A percentile compares a stretch with the other conserved stretches of the same genome.
phyloP scores from a whole-genome alignment of 208 protist genomes.

The Crithidia fasciculata region DNA sequence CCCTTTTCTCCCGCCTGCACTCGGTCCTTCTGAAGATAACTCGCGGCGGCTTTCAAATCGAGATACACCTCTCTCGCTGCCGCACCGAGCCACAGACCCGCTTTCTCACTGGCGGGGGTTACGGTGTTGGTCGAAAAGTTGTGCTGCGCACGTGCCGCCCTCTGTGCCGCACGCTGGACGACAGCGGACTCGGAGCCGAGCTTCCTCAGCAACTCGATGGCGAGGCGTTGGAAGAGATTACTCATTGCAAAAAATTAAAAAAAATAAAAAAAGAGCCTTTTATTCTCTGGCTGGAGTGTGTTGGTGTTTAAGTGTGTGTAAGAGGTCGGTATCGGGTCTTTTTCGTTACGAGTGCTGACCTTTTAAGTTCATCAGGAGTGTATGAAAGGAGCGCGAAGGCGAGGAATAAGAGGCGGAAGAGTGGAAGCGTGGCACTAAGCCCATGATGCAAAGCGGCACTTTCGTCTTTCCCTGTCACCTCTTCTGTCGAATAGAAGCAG shows the following conservation, averaged over 20 bases:
- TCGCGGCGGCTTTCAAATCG: constrained; percentile 41
- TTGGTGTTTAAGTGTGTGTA: no score
- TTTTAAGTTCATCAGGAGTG: no score
- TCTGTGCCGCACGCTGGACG: constrained; percentile 53
- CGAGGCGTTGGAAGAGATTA: constrained; percentile 8
- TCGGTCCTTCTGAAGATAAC: not conserved
- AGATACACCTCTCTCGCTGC: constrained; percentile 54
- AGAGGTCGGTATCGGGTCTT: no score
- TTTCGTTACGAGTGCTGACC: no score
- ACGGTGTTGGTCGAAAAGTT: constrained; percentile 18
- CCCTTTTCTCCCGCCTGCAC: not conserved
- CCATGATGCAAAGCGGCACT: no score
- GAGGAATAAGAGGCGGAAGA: no score
- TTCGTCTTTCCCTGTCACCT: no score
- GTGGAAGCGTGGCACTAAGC: no score
- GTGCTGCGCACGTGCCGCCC: constrained; percentile 49
- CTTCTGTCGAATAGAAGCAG: no score
- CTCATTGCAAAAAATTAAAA: constrained; percentile 19
- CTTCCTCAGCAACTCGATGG: constrained; percentile 24
- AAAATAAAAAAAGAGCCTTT: not conserved
- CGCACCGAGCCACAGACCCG: constrained; percentile 59
- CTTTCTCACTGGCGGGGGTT: constrained; percentile 34
- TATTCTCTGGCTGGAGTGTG: no score
- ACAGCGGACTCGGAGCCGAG: constrained; percentile 43
- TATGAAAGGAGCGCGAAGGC: no score